Base-by-base conservation (phyloP, 306 rosid species). In the Rosa persica region DNA sequence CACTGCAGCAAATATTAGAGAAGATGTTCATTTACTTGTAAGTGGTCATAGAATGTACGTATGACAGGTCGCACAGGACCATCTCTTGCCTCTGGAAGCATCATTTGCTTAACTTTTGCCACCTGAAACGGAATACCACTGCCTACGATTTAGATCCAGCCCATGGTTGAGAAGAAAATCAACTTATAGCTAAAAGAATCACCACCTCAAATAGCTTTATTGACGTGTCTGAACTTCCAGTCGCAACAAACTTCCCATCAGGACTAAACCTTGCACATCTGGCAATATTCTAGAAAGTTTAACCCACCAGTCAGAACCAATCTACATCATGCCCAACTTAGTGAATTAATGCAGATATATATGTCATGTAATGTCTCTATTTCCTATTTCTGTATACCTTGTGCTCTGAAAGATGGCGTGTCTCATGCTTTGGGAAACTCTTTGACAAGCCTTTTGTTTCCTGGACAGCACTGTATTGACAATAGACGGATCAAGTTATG, bases 201-300 rank as follows among this genome's bases (percentile, higher is more conserved):
- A 75, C 61, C 82, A 92, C 98, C 97, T 90, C 97, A 85, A 90
- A 94, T 47, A 92, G 89, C 88, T 94, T 94, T 84, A 94, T 92
- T 51, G 98, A 94, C 17, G 93, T 85, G 75, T 92, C 97, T 23
- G 98, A 89, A 87, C 98, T 94, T 83, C 98, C 98, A 2, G 97
- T 88, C 72, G 97, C 97, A 76, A 92, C 89, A 89, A 88, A 90
- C 80, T 84, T 88, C 83, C 98, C 97, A 70, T 94, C 97, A 62
- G 89, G 90, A 83, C 97, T 90, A 89, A 92, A 94, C 80, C 89
- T 87, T 64, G 97, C 97, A 89, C 97, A 94, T 88, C 98, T 92
- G 86, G 90, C 98, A 81, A 92, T 84, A 89, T 92, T 94, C 97
- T 94, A 89, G 85, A 90, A 87, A 81, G 73, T 81, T 88, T 72